These are phyloP conservation scores for Strigomonas oncopelti DNA, from an alignment of 208 protist genomes.

Conservation along the genomic window DNA sequence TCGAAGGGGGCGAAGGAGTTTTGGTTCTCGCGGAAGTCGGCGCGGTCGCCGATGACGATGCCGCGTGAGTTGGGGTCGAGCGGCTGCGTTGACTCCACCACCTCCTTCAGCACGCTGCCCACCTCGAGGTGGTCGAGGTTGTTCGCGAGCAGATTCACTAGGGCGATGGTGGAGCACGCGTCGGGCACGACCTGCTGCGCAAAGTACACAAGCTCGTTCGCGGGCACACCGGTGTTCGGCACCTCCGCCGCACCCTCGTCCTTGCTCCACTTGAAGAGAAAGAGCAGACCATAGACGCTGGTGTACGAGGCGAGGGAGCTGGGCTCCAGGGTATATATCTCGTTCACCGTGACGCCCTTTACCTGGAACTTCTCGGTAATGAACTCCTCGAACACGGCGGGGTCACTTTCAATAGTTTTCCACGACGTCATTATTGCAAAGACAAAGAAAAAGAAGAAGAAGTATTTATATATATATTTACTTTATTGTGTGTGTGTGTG, in stretches of 20 bases:
- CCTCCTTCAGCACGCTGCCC: conserved; percentile 84
- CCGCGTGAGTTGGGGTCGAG: conserved; percentile 75
- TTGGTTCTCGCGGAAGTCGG: conserved; percentile 91
- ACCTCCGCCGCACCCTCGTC: conserved; percentile 42
- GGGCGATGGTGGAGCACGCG: conserved; percentile 97
- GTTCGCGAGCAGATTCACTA: conserved; percentile 97
- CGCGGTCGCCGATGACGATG: conserved; percentile 63
- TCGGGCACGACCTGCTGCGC: conserved; percentile 95
- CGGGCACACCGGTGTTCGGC: conserved; percentile 13
- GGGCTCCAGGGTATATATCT: conserved; percentile 91
- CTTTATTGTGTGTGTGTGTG: neutral
- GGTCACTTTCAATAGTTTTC: conserved; percentile 97
- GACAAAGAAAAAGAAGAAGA: too few relatives aligned
- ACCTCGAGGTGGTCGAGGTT: conserved; percentile 78
- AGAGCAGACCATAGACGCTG: conserved; percentile 94
- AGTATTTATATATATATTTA: neutral
- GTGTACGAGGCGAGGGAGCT: conserved; percentile 36
- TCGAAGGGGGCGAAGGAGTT: conserved; percentile 91
- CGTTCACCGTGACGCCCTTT: conserved; percentile 93
- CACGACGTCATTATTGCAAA: conserved; percentile 52
- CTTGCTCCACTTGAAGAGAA: conserved; percentile 95
- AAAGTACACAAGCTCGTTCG: conserved; percentile 86
- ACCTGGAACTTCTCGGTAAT: conserved; percentile 90
- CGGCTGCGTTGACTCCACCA: conserved; percentile 62
- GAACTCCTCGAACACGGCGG: conserved; percentile 97